phyloP scores from a whole-genome alignment of 176 grass and related monocot species.

The Triticum dicoccoides region DNA sequence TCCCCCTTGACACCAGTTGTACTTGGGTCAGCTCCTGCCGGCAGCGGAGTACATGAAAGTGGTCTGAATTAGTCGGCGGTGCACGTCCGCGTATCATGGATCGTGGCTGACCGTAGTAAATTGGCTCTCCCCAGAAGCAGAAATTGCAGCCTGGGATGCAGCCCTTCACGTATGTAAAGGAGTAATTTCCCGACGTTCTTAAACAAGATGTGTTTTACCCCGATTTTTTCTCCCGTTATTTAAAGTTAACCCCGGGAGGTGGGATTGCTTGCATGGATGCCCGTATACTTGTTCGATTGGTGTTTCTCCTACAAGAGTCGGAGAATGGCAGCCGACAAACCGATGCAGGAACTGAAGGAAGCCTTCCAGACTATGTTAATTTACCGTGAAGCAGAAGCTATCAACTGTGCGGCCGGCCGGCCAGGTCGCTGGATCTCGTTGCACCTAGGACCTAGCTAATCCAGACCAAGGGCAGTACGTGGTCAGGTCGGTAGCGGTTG shows the following conservation, averaged over 20 bases:
- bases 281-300: background rate
- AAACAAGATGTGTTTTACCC: background rate
- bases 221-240: background rate
- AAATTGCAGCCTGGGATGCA: background rate
- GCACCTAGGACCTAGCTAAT: constrained; percentile 33
- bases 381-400: constrained; percentile 22
- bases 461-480: constrained; percentile 1
- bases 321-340: background rate
- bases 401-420: background rate
- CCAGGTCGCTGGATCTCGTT: constrained; percentile 32
- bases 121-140: background rate
- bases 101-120: background rate
- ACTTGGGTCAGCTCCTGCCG: background rate
- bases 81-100: too few relatives aligned
- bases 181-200: background rate
- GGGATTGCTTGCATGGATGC: constrained; percentile 7
- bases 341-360: background rate
- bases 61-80: too few relatives aligned
- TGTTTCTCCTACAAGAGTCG: background rate
- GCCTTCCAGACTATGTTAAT: constrained; percentile 19
- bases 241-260: background rate
- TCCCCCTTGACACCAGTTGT: background rate
- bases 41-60: background rate
- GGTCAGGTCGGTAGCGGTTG: background rate
- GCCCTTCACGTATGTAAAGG: background rate